A percentile compares a stretch with the other conserved stretches of the same genome.
Evolutionary conservation across 345 rosid genomes (phyloP).

Genomic region (Geranium rotundifolium): DNA sequence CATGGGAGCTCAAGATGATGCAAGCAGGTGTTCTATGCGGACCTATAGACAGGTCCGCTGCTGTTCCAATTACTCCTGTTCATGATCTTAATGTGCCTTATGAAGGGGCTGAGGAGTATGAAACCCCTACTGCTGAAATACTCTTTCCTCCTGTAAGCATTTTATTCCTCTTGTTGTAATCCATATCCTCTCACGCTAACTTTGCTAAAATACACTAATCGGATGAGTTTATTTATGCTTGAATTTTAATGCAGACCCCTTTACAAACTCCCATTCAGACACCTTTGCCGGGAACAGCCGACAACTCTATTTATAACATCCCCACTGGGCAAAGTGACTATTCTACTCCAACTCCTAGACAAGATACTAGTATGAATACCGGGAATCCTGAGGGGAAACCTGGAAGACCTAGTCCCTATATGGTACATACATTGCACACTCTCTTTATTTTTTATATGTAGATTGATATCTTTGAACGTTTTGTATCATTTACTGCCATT

Average conservation of each 20-base stretch:
- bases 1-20: slow-evolving; percentile 95
- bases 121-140: slow-evolving; percentile 95
- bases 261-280: slow-evolving; percentile 76
- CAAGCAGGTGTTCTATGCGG: slow-evolving; percentile 66
- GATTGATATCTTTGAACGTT: neutral
- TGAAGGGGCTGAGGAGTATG: slow-evolving; percentile 84
- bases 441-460: neutral
- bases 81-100: slow-evolving; percentile 96
- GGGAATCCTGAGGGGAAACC: slow-evolving; percentile 47
- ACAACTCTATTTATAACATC: slow-evolving; percentile 74
- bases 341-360: slow-evolving; percentile 45
- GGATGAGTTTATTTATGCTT: slow-evolving; percentile 7
- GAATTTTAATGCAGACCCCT: slow-evolving; percentile 52
- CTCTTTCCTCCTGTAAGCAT: slow-evolving; percentile 13
- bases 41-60: slow-evolving; percentile 65
- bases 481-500: neutral
- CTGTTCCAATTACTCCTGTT: slow-evolving; percentile 51
- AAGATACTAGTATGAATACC: slow-evolving; percentile 34
- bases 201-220: neutral
- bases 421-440: slow-evolving; percentile 36
- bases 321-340: slow-evolving; percentile 83
- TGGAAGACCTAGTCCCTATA: slow-evolving; percentile 73
- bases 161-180: neutral
- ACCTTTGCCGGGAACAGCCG: slow-evolving; percentile 59
- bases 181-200: neutral